Conservation (phyloP, 2,329 filamentous ascomycete genomes). For the Arthrocladium fulminans region DNA sequence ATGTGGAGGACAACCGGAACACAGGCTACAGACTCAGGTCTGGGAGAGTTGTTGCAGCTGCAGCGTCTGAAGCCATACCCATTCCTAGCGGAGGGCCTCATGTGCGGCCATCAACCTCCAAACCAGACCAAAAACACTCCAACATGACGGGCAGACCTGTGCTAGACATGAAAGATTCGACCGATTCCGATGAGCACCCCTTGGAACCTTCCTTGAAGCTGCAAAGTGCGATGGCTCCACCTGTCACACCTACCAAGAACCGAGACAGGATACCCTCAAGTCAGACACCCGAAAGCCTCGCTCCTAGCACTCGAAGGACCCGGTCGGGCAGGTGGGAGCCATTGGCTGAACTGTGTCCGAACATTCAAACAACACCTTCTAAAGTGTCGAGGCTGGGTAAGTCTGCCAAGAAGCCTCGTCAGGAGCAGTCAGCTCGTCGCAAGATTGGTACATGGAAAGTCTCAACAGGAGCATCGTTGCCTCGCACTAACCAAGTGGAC, state of each 20-base stretch:
- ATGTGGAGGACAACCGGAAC: not conserved
- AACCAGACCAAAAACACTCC: not conserved
- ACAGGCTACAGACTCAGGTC: not conserved
- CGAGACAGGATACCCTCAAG: conserved; percentile 16
- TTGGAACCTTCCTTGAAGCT: not conserved
- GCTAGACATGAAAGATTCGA: conserved; percentile 17
- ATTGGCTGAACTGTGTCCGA: conserved; percentile 14
- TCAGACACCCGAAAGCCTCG: conserved; percentile 20
- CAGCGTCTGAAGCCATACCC: not conserved
- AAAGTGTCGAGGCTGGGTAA: not conserved
- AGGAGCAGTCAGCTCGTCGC: conserved; percentile 1
- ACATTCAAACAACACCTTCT: conserved; percentile 9
- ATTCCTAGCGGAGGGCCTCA: no score
- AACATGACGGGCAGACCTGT: not conserved
- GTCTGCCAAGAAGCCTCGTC: conserved; percentile 6
- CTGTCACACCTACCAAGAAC: conserved; percentile 11
- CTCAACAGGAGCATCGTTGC: conserved; percentile 8
- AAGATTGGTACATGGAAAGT: conserved; percentile 18
- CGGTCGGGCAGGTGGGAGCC: conserved; percentile 9
- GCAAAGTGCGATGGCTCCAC: not conserved
- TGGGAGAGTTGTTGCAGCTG: not conserved
- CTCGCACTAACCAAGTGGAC: conserved; percentile 9
- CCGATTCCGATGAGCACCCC: conserved; percentile 10
- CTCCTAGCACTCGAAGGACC: conserved; percentile 11
- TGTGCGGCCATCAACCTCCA: not conserved